Evolutionary conservation across 306 rosid genomes (phyloP), one percentile per base, ranked within the genome.

Genomic region (Vigna trinervia): DNA sequence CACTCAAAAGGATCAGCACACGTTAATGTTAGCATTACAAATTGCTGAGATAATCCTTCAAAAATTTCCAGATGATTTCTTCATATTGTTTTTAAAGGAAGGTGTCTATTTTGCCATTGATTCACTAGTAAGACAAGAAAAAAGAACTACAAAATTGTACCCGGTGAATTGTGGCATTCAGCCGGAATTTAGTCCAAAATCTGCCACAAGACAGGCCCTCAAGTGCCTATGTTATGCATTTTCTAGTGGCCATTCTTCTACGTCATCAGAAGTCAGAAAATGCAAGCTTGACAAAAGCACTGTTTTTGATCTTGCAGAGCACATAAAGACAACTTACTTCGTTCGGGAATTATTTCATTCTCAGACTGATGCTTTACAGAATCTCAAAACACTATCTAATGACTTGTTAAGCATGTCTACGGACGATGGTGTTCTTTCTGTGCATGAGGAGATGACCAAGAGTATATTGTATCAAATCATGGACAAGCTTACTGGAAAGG

Each of bases 1-100:
- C 79, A 87, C 97, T 76, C 91, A 96, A 80, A 93, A 92, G 92
- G 99, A 96, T 83, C 90, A 78, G 17, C 99, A 96, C 84, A 84
- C 93, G 82, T 84, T 89, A 82, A 82, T 96, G 76, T 80, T 91
- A 77, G 89, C 94, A 66, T 86, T 96, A 73, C 90, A 77, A 69
- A 93, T 90, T 78, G 79, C 92, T 72, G 98, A 96, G 84, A 87
- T 91, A 78, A 85, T 93, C 84, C 92, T 93, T 79, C 90, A 86
- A 36, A 93, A 88, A 75, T 91, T 83, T 78, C 84, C 94, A 68
- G 84, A 87, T 87, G 34, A 36, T 71, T 91, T 96, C 85, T 78
- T 93, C 32, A 86, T 83, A 54, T 86, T 93, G 45, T 96, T 96
- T 80, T 76, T 96, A 17, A 96, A 96, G 84, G 99, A 96, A 84